phyloP scores from a whole-genome alignment of 2,329 filamentous ascomycete genomes.

The Nothophoma quercina region DNA sequence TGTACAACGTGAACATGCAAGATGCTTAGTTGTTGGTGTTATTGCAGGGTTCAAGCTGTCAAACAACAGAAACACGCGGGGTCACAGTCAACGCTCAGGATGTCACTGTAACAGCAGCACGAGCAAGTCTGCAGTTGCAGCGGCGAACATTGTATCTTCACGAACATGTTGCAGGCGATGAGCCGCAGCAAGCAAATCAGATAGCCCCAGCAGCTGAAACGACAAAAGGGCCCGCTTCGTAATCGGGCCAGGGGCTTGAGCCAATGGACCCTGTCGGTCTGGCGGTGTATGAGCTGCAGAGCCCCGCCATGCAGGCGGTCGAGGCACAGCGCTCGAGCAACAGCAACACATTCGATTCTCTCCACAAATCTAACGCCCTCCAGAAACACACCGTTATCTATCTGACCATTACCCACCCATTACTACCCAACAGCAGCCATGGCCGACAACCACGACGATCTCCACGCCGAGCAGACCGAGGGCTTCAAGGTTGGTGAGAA shows the following conservation, averaged over 20 bases:
- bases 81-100: background rate
- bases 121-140: background rate
- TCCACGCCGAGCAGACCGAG: constrained; percentile 85
- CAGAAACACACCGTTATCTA: constrained; percentile 18
- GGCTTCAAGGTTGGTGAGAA: constrained; percentile 99
- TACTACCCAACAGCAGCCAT: constrained; percentile 29
- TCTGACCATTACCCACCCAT: constrained; percentile 5
- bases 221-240: constrained; percentile 5
- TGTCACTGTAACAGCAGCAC: background rate
- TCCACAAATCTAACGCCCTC: constrained; percentile 15
- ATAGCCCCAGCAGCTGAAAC: constrained; percentile 2
- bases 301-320: constrained; percentile 33
- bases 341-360: constrained; percentile 16
- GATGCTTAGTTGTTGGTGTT: background rate
- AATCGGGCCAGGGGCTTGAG: constrained; percentile 9
- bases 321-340: constrained; percentile 25
- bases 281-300: constrained; percentile 34
- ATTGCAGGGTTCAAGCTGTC: background rate
- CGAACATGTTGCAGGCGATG: background rate
- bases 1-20: constrained; percentile 6
- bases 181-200: background rate
- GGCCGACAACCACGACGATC: constrained; percentile 72
- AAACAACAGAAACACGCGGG: constrained; percentile 1
- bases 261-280: constrained; percentile 11
- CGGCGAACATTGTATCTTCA: background rate